phyloP scores from a whole-genome alignment of 768 basidiomycete species.

The Dentipellis fragilis region DNA sequence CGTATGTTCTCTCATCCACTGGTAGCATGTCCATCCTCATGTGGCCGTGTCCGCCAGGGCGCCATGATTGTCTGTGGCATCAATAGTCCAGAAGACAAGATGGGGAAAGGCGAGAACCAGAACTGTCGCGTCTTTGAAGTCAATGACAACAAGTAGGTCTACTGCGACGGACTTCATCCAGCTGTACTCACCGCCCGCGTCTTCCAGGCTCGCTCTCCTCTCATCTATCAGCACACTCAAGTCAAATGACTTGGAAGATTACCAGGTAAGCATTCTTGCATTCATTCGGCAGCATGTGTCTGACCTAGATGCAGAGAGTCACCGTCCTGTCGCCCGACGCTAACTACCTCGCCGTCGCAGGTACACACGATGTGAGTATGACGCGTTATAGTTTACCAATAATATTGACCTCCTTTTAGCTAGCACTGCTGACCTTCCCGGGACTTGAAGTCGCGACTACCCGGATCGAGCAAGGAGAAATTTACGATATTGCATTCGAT shows the following conservation, averaged over 20 bases:
- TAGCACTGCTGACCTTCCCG: conserved; percentile 17
- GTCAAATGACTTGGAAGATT: conserved; percentile 59
- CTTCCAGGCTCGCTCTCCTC: conserved; percentile 40
- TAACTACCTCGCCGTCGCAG: conserved; percentile 58
- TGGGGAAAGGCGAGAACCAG: conserved; percentile 63
- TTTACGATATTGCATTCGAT: conserved; percentile 82
- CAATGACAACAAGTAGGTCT: conserved; percentile 43
- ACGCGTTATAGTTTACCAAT: neutral
- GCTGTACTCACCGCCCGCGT: neutral
- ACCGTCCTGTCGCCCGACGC: conserved; percentile 71
- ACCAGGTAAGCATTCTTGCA: conserved; percentile 52
- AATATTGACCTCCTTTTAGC: conserved; percentile 7
- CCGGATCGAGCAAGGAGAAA: conserved; percentile 55
- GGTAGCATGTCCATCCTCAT: neutral
- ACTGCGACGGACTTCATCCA: neutral
- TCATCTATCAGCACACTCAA: conserved; percentile 53
- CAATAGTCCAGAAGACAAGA: conserved; percentile 60
- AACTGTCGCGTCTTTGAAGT: conserved; percentile 73
- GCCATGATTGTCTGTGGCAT: conserved; percentile 66
- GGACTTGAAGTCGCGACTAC: conserved; percentile 36
- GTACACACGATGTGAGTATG: conserved; percentile 52
- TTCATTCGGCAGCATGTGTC: neutral
- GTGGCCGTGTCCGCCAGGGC: conserved; percentile 28
- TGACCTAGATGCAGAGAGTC: conserved; percentile 57
- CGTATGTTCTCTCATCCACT: conserved; percentile 27